These are phyloP conservation scores for Thermothelomyces thermophilus DNA, from an alignment of 2,329 filamentous ascomycete species.

Conservation along the genomic window DNA sequence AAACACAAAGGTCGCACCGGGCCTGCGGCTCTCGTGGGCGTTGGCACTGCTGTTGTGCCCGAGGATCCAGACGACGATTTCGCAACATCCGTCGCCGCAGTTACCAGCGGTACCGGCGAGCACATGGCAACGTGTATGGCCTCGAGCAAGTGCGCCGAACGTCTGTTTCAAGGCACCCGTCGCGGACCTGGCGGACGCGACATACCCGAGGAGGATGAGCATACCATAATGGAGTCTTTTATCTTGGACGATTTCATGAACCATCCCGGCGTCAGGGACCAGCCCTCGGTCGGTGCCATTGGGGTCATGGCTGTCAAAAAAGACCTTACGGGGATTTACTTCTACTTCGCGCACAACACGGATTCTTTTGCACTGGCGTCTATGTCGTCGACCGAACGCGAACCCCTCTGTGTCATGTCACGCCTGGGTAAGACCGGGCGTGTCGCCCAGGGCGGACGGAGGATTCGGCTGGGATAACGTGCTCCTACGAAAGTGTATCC, in stretches of 20 bases:
- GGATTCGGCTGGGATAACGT: slow-evolving; percentile 32
- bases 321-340: slow-evolving; percentile 63
- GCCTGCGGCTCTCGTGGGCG: slow-evolving; percentile 84
- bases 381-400: slow-evolving; percentile 71
- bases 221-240: slow-evolving; percentile 65
- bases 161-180: slow-evolving; percentile 66
- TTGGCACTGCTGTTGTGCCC: slow-evolving; percentile 87
- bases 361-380: slow-evolving; percentile 82
- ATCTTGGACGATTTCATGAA: slow-evolving; percentile 87
- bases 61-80: slow-evolving; percentile 63
- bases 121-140: slow-evolving; percentile 97
- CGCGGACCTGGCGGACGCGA: slow-evolving; percentile 55
- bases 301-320: slow-evolving; percentile 89
- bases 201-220: slow-evolving; percentile 66
- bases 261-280: slow-evolving; percentile 76
- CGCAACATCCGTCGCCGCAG: slow-evolving; percentile 65
- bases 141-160: slow-evolving; percentile 76
- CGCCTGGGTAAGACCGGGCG: slow-evolving; percentile 51
- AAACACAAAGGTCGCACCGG: slow-evolving; percentile 89
- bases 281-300: slow-evolving; percentile 78
- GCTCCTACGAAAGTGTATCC: too few species aligned
- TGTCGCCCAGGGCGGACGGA: slow-evolving; percentile 50
- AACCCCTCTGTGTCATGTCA: slow-evolving; percentile 82
- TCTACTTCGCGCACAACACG: slow-evolving; percentile 96
- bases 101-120: slow-evolving; percentile 92